Evolutionary conservation across 176 grass and related monocot species (phyloP), one percentile per base, ranked within the genome.

Genomic region (Phoenix roebelenii): DNA sequence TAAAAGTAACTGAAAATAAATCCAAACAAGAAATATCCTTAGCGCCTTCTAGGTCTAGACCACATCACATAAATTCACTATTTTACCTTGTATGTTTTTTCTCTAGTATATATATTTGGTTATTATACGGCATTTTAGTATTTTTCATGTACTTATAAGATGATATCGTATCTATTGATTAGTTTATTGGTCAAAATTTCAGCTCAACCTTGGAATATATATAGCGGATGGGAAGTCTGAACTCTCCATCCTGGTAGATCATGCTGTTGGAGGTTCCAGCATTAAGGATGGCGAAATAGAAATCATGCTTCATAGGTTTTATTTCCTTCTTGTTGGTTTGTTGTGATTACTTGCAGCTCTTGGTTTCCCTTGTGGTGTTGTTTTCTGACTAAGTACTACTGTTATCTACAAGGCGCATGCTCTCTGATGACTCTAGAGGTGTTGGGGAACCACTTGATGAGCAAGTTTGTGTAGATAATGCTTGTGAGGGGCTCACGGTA

Each of bases 221-320:
- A 61, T 83, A 61, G 58, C 70, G 35, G 86, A 95, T 81, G 83
- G 72, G 18, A 87, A 82, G 65, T 89, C 72, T 73, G 86, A 95
- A 72, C 70, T 95, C 19, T 89, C 86, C 59, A 58, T 89, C 23
- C 83, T 95, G 74, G 83, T 95, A 50, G 90, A 95, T 78, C 86
- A 74, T 76, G 83, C 80, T 70, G 72, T 89, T 63, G 90, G 90
- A 74, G 83, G 85, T 82, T 89, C 86, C 50, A 95, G 90, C 49
- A 89, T 95, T 81, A 64, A 74, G 68, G 90, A 95, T 51, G 90
- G 86, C 18, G 78, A 89, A 73, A 78, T 89, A 64, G 90, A 95
- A 81, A 64, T 95, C 49, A 95, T 95, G 90, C 64, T 95, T 63
- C 90, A 95, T 58, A 89, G 86, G 90, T 89, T 76, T 51, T 72